Evolutionary conservation across 805 yeast species (phyloP).

Genomic region (Candida xyloterini): DNA sequence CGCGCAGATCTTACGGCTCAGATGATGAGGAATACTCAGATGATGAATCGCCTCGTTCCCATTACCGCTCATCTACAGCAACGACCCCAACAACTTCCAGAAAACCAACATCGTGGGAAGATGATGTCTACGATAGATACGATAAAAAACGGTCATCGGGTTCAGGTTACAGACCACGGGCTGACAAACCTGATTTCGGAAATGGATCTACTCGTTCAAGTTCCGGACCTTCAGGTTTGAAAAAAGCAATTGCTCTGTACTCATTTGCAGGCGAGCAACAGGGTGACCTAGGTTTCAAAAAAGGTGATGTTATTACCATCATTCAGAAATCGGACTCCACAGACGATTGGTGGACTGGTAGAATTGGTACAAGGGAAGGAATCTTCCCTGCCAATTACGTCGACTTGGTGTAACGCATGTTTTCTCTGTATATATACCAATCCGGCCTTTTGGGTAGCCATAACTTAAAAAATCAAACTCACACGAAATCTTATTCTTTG

Average conservation of each 20-base stretch:
- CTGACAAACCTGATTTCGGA: constrained; percentile 36
- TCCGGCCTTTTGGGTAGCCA: neutral
- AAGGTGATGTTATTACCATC: constrained; percentile 91
- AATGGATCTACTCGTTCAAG: constrained; percentile 35
- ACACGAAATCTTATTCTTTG: constrained; percentile 5
- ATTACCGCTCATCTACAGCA: constrained; percentile 21
- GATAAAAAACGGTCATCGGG: constrained; percentile 30
- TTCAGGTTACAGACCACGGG: constrained; percentile 31
- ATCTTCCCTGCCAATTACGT: constrained; percentile 98
- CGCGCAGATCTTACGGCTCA: constrained; percentile 26
- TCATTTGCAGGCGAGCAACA: constrained; percentile 87
- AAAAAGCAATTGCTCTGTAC: constrained; percentile 84
- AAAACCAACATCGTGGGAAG: constrained; percentile 68
- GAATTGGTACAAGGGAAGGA: constrained; percentile 77
- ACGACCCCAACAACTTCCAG: constrained; percentile 15
- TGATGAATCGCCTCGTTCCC: constrained; percentile 36
- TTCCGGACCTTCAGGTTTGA: constrained; percentile 35
- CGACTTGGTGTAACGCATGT: constrained; percentile 57
- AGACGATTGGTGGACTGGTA: constrained; percentile 99
- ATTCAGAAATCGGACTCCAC: constrained; percentile 80
- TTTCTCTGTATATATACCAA: constrained; percentile 6
- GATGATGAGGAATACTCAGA: constrained; percentile 34
- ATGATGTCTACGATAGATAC: constrained; percentile 69
- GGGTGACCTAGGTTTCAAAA: constrained; percentile 91
- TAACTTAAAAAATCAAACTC: too few species aligned